Conservation (phyloP, 495 filamentous ascomycete species). For the Neurospora hispaniola region DNA sequence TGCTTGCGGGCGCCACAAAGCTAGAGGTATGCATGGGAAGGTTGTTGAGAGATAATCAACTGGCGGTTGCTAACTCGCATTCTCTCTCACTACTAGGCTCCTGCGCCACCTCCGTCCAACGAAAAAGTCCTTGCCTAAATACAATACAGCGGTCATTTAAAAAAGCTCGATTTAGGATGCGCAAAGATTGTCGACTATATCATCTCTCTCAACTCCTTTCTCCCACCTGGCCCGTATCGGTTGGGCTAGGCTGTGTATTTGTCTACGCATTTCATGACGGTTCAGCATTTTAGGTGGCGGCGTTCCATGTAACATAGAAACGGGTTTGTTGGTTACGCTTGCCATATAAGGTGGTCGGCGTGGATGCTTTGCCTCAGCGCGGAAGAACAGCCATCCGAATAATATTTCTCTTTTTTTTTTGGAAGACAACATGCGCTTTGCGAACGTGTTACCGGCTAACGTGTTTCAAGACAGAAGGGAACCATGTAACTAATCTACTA, state of each 20-base stretch:
- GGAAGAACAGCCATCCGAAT: slow-evolving; percentile 15
- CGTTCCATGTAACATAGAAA: slow-evolving; percentile 33
- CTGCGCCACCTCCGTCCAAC: slow-evolving; percentile 25
- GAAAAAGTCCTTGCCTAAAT: slow-evolving; percentile 30
- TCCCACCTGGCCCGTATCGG: slow-evolving; percentile 9
- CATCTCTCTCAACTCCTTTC: slow-evolving; percentile 31
- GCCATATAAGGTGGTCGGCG: slow-evolving; percentile 5
- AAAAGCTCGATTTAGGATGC: neutral
- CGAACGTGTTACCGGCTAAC: neutral
- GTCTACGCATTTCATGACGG: slow-evolving; percentile 24
- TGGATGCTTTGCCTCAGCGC: slow-evolving; percentile 9
- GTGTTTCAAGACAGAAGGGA: neutral
- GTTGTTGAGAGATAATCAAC: neutral
- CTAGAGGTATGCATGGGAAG: slow-evolving; percentile 49
- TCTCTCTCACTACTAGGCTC: slow-evolving; percentile 15
- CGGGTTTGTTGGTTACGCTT: slow-evolving; percentile 17
- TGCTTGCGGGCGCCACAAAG: slow-evolving; percentile 87
- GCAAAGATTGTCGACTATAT: slow-evolving; percentile 9
- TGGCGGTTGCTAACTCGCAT: neutral
- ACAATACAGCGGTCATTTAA: neutral
- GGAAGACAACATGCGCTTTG: neutral
- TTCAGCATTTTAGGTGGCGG: slow-evolving; percentile 25
- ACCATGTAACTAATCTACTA: slow-evolving; percentile 1
- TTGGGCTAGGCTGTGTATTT: slow-evolving; percentile 20
- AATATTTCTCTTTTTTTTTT: slow-evolving; percentile 15